Base-by-base conservation (phyloP, 1,139 yeast species). In the Yamadazyma kanchanaburiensis region DNA sequence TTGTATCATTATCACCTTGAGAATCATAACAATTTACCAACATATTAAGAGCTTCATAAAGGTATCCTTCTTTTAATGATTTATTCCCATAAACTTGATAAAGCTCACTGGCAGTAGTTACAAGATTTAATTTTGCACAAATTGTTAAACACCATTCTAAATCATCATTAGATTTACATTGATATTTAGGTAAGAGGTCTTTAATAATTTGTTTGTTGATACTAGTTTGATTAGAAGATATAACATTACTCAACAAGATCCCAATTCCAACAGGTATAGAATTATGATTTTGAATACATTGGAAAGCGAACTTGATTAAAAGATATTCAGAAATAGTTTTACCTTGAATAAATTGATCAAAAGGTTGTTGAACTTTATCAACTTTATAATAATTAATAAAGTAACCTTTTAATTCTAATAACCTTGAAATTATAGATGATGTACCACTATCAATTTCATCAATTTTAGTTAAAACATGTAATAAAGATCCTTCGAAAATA, bases 81-180 rank as follows among this genome's bases (percentile, higher is more conserved):
- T 55, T 60, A 15, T 51, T 43, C 3, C 74, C 74, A 30, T 64
- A 56, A 14, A 50, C 52, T 37, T 69, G 63, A 48, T 67, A 76
- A 11, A 77, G 55, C 25, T 63, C 60, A 39, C 67, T 66, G 1
- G 84, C 77, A 7, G 84, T 76, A 4, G 68, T 55, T n/a, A 74
- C 64, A 27, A 71, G 50, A 25, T 60, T 60, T 25, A 68, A 50
- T 32, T 60, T 58, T 24, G 72, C 65, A 43, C 77, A 71, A 12
- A 69, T 64, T 1, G 85, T 74, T 30, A 85, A 59, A 18, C 82
- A 76, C 94, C 94, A 84, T 50, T 84, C 94, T 40, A 82, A 65
- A 45, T 85, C 95, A 46, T 82, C 91, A 44, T 80, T 80, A 6
- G 80, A 73, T 28, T 68, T 58, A 45, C 77, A 77, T 23, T 76